A percentile compares a stretch with the other conserved stretches of the same genome.
phyloP scores from a whole-genome alignment of 1,284 basidiomycete species.

The Xanthoconium separans region DNA sequence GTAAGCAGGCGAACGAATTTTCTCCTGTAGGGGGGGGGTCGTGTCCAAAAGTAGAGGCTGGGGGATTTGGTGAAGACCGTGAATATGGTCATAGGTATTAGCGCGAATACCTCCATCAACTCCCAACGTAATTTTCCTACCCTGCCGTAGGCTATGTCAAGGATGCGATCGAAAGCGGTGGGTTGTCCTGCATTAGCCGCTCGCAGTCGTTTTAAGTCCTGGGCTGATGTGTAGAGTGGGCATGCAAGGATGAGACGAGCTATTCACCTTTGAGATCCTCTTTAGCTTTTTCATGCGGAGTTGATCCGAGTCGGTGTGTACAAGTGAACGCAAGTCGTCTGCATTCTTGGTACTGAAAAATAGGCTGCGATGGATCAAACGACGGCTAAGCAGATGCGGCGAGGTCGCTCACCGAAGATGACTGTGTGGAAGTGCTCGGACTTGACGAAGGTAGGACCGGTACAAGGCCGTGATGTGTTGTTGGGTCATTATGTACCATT shows the following conservation, averaged over 20 bases:
- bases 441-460: constrained; percentile 32
- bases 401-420: constrained; percentile 27
- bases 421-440: constrained; percentile 26
- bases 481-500: no score
- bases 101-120: constrained; percentile 49
- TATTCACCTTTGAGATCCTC: constrained; percentile 48
- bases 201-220: constrained; percentile 60
- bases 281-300: constrained; percentile 45
- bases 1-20: constrained; percentile 61
- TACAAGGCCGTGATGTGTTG: constrained; percentile 27
- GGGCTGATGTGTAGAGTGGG: not conserved
- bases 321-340: constrained; percentile 52
- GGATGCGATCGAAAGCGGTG: constrained; percentile 56
- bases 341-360: constrained; percentile 64
- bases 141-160: constrained; percentile 78
- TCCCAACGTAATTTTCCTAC: constrained; percentile 69
- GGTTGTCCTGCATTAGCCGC: constrained; percentile 55
- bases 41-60: constrained; percentile 57
- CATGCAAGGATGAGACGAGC: not conserved
- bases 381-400: not conserved
- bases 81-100: not conserved
- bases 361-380: constrained; percentile 41
- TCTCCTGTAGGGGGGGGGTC: constrained; percentile 41
- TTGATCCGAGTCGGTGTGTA: constrained; percentile 29
- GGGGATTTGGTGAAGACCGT: constrained; percentile 8